These are phyloP conservation scores for Royoungia palumana DNA, from an alignment of 768 basidiomycete genomes.

Conservation along the genomic window DNA sequence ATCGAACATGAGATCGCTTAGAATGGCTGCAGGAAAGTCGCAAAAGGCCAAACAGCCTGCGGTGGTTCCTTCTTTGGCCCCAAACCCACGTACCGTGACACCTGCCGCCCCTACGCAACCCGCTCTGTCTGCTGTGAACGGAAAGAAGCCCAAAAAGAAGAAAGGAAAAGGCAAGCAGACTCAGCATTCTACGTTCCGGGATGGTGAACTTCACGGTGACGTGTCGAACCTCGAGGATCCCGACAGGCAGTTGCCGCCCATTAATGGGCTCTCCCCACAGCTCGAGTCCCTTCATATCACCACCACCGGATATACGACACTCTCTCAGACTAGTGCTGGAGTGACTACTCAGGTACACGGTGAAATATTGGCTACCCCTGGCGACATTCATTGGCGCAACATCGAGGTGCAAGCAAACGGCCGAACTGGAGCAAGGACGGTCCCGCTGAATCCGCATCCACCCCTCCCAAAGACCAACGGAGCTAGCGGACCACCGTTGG, in stretches of 20 bases:
- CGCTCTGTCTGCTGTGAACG: conserved; percentile 6
- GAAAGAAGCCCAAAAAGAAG: conserved; percentile 48
- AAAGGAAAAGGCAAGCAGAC: conserved; percentile 39
- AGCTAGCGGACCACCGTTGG: conserved; percentile 18
- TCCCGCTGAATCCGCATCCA: conserved; percentile 11
- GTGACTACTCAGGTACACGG: conserved; percentile 45
- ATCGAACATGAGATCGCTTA: conserved; percentile 18
- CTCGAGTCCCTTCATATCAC: conserved; percentile 48
- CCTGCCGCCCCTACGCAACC: conserved; percentile 9
- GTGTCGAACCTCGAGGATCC: conserved; percentile 25
- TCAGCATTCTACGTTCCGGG: conserved; percentile 2
- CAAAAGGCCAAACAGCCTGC: conserved; percentile 25
- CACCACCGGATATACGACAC: conserved; percentile 40
- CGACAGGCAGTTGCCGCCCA: conserved; percentile 15
- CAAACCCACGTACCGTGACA: conserved; percentile 6
- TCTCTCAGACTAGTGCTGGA: conserved; percentile 30
- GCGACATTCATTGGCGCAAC: conserved; percentile 54
- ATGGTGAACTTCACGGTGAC: conserved; percentile 22
- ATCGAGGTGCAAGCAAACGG: conserved; percentile 29
- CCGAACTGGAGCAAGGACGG: conserved; percentile 26
- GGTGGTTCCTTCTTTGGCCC: conserved; percentile 3
- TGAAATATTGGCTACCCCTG: conserved; percentile 57
- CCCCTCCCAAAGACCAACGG: conserved; percentile 25
- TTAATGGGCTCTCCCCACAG: conserved; percentile 42
- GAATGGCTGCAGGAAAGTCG: conserved; percentile 30